These are phyloP conservation scores for Ormosia semicastrata DNA, from an alignment of 306 rosid species.

Conservation along the genomic window DNA sequence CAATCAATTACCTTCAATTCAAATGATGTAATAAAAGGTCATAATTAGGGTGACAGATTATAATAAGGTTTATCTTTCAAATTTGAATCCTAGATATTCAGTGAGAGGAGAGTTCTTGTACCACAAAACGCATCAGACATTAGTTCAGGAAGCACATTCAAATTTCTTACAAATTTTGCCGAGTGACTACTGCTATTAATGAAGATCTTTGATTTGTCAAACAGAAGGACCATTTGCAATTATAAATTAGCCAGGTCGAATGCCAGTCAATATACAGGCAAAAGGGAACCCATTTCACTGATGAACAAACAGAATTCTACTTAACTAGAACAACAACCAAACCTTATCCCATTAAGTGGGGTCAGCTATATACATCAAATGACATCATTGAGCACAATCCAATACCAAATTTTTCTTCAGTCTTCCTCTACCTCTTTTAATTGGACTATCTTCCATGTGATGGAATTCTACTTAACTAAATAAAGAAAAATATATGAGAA, in stretches of 20 bases:
- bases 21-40: conserved; percentile 19
- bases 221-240: background rate
- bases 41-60: background rate
- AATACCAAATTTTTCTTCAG: background rate
- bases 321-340: background rate
- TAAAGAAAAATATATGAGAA: background rate
- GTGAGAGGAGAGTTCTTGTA: background rate
- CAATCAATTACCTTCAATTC: conserved; percentile 87
- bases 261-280: background rate
- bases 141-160: conserved; percentile 17
- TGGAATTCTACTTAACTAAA: background rate
- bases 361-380: background rate
- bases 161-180: conserved; percentile 11
- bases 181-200: background rate
- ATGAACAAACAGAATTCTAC: background rate
- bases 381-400: background rate
- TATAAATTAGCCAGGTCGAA: background rate
- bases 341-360: background rate
- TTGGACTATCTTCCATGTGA: background rate
- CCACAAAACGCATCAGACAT: conserved; percentile 16
- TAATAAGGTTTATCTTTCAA: background rate
- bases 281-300: background rate
- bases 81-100: conserved; percentile 2
- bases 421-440: background rate
- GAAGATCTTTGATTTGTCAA: background rate